phyloP scores from a whole-genome alignment of 176 grass and related monocot genomes.

The Carex pumila region DNA sequence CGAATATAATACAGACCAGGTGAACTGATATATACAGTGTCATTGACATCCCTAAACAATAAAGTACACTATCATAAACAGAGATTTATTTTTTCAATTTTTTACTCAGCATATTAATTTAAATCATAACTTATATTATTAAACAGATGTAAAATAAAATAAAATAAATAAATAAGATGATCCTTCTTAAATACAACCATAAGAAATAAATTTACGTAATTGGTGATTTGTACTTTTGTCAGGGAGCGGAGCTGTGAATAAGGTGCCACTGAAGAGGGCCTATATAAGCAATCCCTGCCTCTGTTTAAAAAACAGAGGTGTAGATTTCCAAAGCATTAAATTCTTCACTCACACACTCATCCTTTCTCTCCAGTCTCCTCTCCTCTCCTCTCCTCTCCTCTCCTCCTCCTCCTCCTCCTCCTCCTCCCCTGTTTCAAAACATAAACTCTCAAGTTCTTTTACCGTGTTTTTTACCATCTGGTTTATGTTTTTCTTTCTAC shows the following conservation, averaged over 20 bases:
- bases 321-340: not conserved
- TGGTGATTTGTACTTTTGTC: not conserved
- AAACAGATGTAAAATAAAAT: too few species aligned
- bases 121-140: too few species aligned
- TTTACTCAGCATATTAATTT: too few species aligned
- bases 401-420: not conserved
- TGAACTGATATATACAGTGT: too few species aligned
- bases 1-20: too few species aligned
- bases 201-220: too few species aligned
- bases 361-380: not conserved
- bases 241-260: not conserved
- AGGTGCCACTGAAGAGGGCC: not conserved
- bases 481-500: not conserved
- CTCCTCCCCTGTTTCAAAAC: not conserved
- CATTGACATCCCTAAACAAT: too few species aligned
- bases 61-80: too few species aligned
- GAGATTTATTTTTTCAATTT: too few species aligned
- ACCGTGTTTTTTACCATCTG: not conserved
- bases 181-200: too few species aligned
- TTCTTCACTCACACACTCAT: not conserved
- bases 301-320: not conserved
- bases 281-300: constrained; percentile 1
- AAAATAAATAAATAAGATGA: too few species aligned
- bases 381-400: not conserved
- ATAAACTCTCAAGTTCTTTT: not conserved